Evolutionary conservation across 2,329 filamentous ascomycete genomes (phyloP).

Genomic region (Talaromyces sp.): DNA sequence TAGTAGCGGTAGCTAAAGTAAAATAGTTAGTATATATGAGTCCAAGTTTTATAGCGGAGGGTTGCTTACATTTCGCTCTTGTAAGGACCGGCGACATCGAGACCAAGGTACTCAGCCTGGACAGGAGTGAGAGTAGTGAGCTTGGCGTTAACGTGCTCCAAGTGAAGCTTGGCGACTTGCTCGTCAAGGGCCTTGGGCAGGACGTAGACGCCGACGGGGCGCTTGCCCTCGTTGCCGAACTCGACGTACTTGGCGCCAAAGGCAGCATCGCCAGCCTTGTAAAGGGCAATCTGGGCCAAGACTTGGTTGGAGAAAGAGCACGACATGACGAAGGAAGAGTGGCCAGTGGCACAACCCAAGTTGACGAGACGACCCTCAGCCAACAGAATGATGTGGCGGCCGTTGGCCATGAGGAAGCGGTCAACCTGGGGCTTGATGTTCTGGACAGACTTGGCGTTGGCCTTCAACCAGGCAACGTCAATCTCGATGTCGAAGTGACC

Average conservation of each 20-base stretch:
- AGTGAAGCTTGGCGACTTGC: slow-evolving; percentile 92
- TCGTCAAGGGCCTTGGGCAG: slow-evolving; percentile 98
- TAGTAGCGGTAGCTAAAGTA: slow-evolving; percentile 61
- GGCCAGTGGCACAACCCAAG: slow-evolving; percentile 96
- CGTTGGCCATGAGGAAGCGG: slow-evolving; percentile 89
- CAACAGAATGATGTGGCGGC: slow-evolving; percentile 95
- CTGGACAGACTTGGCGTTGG: slow-evolving; percentile 85
- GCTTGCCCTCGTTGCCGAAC: slow-evolving; percentile 88
- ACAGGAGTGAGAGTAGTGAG: slow-evolving; percentile 76
- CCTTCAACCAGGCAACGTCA: slow-evolving; percentile 99
- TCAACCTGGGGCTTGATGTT: slow-evolving; percentile 99
- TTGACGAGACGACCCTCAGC: slow-evolving; percentile 99
- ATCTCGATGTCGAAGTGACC: slow-evolving; percentile 99
- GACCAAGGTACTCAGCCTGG: slow-evolving; percentile 92
- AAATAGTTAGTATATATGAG: slow-evolving; percentile 12
- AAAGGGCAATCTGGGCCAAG: slow-evolving; percentile 97
- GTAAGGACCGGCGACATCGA: slow-evolving; percentile 83
- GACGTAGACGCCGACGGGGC: slow-evolving; percentile 88
- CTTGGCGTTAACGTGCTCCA: slow-evolving; percentile 90
- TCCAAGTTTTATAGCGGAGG: neutral
- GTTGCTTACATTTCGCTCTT: slow-evolving; percentile 78
- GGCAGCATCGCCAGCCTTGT: slow-evolving; percentile 80
- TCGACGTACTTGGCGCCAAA: slow-evolving; percentile 94
- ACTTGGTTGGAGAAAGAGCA: slow-evolving; percentile 99
- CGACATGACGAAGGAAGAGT: slow-evolving; percentile 99